Conservation (phyloP, 306 rosid genomes). For the Prunus persica region Prunus_persica_NCBIv2 NC_034016.1:17211001-17211500, state of each 20-base stretch:
- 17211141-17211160: not conserved
- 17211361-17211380: not conserved
- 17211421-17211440: not conserved
- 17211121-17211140: not conserved
- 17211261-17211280: not conserved
- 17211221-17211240: not conserved
- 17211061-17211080: not conserved
- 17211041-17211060: not conserved
- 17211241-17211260: constrained; percentile 1
- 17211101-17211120: too few relatives aligned
- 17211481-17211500: not conserved
- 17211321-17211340: constrained; percentile 15
- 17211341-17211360: constrained; percentile 23
- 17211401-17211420: not conserved
- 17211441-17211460: not conserved
- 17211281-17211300: not conserved
- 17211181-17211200: not conserved
- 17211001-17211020: too few relatives aligned
- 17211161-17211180: not conserved
- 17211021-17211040: too few relatives aligned
- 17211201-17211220: not conserved
- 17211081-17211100: too few relatives aligned
- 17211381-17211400: not conserved
- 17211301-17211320: not conserved
- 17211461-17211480: not conserved